Percentiles rank a stretch among this genome's conserved stretches.
phyloP scores from a whole-genome alignment of 768 basidiomycete genomes.

The Podaxis sp. region DNA sequence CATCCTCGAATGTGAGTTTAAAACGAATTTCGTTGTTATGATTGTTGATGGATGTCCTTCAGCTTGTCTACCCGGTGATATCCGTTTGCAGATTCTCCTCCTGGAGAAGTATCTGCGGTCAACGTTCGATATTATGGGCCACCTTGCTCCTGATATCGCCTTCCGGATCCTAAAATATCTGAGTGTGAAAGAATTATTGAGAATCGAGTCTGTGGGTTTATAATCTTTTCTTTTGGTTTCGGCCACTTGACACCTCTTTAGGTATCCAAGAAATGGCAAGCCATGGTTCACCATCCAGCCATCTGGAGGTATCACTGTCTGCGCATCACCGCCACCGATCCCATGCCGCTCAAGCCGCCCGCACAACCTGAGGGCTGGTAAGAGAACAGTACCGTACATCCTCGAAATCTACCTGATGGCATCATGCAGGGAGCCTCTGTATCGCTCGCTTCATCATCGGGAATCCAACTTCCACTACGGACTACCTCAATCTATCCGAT shows the following conservation, averaged over 20 bases:
- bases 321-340: constrained; percentile 68
- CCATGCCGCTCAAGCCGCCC: constrained; percentile 60
- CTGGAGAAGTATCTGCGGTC: constrained; percentile 81
- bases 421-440: constrained; percentile 48
- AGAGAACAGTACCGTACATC: neutral
- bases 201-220: constrained; percentile 45
- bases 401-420: neutral
- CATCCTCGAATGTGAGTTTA: constrained; percentile 52
- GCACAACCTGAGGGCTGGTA: constrained; percentile 69
- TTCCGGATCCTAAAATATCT: constrained; percentile 55
- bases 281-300: constrained; percentile 53
- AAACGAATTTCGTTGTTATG: constrained; percentile 1
- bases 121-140: constrained; percentile 78
- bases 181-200: constrained; percentile 57
- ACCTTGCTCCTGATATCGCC: constrained; percentile 60
- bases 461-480: constrained; percentile 80
- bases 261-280: constrained; percentile 44
- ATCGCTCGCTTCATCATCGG: constrained; percentile 77
- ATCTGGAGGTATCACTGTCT: constrained; percentile 79
- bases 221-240: constrained; percentile 4
- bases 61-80: constrained; percentile 84
- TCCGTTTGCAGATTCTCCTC: constrained; percentile 76
- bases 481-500: constrained; percentile 69
- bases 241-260: constrained; percentile 31
- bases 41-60: constrained; percentile 1